Evolutionary conservation across 1,284 basidiomycete species (phyloP).

Genomic region (Pascua guehoae): DNA sequence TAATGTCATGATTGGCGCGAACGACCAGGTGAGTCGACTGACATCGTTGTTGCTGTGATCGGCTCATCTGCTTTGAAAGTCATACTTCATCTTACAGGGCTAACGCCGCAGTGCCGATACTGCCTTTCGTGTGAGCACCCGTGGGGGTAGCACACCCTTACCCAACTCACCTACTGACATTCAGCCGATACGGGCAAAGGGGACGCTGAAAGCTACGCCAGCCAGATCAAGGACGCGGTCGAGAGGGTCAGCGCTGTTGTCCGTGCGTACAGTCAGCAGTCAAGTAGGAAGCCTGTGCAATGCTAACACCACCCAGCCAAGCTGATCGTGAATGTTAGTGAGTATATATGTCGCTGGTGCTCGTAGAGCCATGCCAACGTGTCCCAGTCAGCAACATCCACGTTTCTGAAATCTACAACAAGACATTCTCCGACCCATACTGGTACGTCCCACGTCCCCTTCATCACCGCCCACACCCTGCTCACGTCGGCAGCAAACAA

Average conservation of each 20-base stretch:
- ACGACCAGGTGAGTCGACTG: slow-evolving; percentile 38
- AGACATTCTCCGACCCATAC: slow-evolving; percentile 16
- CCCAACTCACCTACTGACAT: slow-evolving; percentile 23
- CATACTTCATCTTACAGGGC: no score
- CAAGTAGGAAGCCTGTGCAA: not conserved
- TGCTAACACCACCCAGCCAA: slow-evolving; percentile 18
- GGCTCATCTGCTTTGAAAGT: no score
- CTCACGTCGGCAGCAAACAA: slow-evolving; percentile 2
- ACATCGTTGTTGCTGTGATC: not conserved
- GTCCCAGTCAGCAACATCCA: slow-evolving; percentile 37
- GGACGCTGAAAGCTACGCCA: slow-evolving; percentile 32
- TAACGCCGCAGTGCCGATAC: slow-evolving; percentile 35
- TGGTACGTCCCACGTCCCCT: slow-evolving; percentile 6
- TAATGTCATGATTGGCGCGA: slow-evolving; percentile 47
- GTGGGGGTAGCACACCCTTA: slow-evolving; percentile 3
- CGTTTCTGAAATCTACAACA: slow-evolving; percentile 41
- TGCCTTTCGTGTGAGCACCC: slow-evolving; percentile 38
- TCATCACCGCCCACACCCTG: not conserved
- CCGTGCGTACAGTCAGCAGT: slow-evolving; percentile 23
- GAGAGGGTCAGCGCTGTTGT: slow-evolving; percentile 35
- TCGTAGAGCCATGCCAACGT: not conserved
- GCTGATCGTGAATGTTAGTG: slow-evolving; percentile 34
- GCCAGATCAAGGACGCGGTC: slow-evolving; percentile 34
- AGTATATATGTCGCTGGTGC: slow-evolving; percentile 5
- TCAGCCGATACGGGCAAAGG: not conserved